A percentile compares a stretch with the other conserved stretches of the same genome.
phyloP scores from a whole-genome alignment of 306 rosid genomes.

The Crotalaria pallida region DNA sequence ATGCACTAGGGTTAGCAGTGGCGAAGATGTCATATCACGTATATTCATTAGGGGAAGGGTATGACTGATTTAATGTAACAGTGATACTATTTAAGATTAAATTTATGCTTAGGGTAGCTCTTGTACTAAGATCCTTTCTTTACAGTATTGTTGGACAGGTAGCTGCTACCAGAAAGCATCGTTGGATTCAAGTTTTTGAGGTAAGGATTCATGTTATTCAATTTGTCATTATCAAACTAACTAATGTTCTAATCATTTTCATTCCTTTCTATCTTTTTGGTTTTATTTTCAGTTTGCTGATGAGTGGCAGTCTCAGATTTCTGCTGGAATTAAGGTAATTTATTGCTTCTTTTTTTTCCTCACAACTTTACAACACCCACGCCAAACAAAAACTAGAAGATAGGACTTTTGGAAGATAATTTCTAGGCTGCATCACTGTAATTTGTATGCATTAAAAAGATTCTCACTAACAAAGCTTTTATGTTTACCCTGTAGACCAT shows the following conservation, averaged over 20 bases:
- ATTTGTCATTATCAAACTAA: slow-evolving; percentile 6
- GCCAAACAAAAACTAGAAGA: background rate
- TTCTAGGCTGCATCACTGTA: no score
- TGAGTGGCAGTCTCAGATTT: slow-evolving; percentile 84
- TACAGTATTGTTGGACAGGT: slow-evolving; percentile 88
- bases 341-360: slow-evolving; percentile 1
- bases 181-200: slow-evolving; percentile 75
- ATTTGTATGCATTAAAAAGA: background rate
- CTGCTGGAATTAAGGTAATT: slow-evolving; percentile 80
- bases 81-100: background rate
- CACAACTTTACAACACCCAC: background rate
- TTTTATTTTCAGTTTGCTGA: slow-evolving; percentile 55
- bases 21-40: slow-evolving; percentile 87
- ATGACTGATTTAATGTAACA: slow-evolving; percentile 26
- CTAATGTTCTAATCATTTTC: slow-evolving; percentile 6
- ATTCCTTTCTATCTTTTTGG: slow-evolving; percentile 16
- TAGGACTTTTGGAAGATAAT: no score
- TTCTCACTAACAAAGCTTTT: slow-evolving; percentile 15
- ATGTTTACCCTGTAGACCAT: slow-evolving; percentile 64
- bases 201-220: slow-evolving; percentile 38
- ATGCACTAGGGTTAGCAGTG: slow-evolving; percentile 72
- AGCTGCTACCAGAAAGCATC: slow-evolving; percentile 82
- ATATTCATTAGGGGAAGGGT: slow-evolving; percentile 95
- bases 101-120: background rate
- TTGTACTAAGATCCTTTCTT: slow-evolving; percentile 16